These are phyloP conservation scores for Typha latifolia DNA, from an alignment of 176 grass and related monocot genomes.

Conservation along the genomic window DNA sequence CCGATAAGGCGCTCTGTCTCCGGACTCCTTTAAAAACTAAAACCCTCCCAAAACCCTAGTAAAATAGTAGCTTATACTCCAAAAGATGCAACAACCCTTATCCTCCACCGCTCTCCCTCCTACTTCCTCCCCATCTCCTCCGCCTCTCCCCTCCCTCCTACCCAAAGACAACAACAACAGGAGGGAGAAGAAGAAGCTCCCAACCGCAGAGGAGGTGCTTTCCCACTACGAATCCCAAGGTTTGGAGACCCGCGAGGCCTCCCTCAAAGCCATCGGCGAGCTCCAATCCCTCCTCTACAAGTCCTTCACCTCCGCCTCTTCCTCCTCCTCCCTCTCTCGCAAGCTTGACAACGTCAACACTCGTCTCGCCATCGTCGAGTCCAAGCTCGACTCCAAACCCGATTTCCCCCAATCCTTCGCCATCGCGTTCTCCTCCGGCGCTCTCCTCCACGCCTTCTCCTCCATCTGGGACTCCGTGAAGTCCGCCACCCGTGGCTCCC, in stretches of 20 bases:
- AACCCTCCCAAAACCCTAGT: too few relatives aligned
- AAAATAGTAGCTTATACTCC: too few relatives aligned
- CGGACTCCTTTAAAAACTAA: too few relatives aligned
- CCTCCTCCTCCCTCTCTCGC: conserved; percentile 3
- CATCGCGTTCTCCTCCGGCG: conserved; percentile 12
- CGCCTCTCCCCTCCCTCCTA: background rate
- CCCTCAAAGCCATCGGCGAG: conserved; percentile 19
- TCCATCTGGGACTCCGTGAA: background rate
- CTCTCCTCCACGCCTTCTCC: conserved; percentile 1
- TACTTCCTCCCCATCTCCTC: background rate
- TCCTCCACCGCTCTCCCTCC: background rate
- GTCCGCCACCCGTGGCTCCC: background rate
- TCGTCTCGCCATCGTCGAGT: conserved; percentile 22
- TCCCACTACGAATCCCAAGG: conserved; percentile 22
- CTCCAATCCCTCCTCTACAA: conserved; percentile 22
- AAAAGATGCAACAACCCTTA: background rate
- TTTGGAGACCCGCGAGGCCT: conserved; percentile 6
- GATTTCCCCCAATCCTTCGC: conserved; percentile 6
- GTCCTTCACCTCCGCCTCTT: conserved; percentile 2
- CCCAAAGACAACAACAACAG: too few relatives aligned
- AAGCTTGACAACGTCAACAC: conserved; percentile 21
- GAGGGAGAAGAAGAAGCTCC: background rate
- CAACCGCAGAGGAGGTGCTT: conserved; percentile 12
- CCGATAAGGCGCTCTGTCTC: too few relatives aligned
- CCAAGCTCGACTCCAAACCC: conserved; percentile 24